Base-by-base conservation (phyloP, 352 stramenopile genomes). In the Phytophthora kernoviae region DNA sequence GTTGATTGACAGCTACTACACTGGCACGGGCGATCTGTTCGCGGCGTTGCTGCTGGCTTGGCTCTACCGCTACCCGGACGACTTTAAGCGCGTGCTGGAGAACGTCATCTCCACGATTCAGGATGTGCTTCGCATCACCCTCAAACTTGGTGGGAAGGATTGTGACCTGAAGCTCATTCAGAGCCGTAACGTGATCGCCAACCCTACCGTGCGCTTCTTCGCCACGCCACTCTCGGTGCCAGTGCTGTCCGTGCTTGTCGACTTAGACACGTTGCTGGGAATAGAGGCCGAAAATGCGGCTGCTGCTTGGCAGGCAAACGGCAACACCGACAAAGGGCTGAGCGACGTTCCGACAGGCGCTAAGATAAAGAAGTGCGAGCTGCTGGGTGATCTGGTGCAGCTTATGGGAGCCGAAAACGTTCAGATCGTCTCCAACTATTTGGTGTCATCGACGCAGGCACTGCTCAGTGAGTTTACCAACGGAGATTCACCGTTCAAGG, bases 111-210 rank as follows among this genome's bases (percentile, higher is more conserved):
- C 81, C 12, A 93, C 86, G 5, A 88, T 95, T 61, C 86, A 93
- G 58, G 85, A 87, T 26, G 84, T 93, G 39, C 70, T 95, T 43
- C 68, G 64, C 40, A 90, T 85, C 52, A 92, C 82, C 4, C 67
- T 87, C 6, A 59, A 74, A 43, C 69, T 86, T 24, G 82, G 79
- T 40, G 83, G 78, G 8, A 79, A 79, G 53, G 77, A 90, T 52
- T 90, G 81, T 60, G 84, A 96, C 42, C 70, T 96, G 39, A 90
- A 91, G 57, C 79, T 96, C 30, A 87, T 96, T 54, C 84, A 94
- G 57, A 93, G 81, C 41, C 81, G 81, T 45, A 57, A 83, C 32
- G 77, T 91, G 39, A 93, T 96, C 34, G 69, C 72, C 17, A 76
- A 87, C 18, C 83, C 83, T 5, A 70, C 45, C 1, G 68, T 83